Evolutionary conservation across 1,139 yeast genomes (phyloP).

Genomic region (Hyphopichia buzzinii): DNA sequence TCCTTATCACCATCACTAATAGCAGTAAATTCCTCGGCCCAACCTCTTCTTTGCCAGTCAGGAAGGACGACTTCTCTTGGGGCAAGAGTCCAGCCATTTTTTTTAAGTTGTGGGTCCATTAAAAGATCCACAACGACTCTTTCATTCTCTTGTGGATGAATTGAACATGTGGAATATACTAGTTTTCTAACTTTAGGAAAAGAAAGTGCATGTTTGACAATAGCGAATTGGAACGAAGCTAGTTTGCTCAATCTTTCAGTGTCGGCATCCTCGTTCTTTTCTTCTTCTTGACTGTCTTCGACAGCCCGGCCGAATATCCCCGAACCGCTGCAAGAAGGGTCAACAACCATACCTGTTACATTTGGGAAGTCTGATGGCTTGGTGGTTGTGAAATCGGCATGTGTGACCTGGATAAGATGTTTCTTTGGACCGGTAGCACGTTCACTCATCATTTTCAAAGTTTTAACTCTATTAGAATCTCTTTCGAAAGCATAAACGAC

Average conservation of each 20-base stretch:
- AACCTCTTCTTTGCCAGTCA: slow-evolving; percentile 82
- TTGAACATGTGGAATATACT: slow-evolving; percentile 95
- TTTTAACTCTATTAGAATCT: slow-evolving; percentile 68
- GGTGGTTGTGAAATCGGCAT: slow-evolving; percentile 77
- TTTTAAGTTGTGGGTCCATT: slow-evolving; percentile 56
- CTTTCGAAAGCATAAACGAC: slow-evolving; percentile 83
- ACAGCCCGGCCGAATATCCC: slow-evolving; percentile 89
- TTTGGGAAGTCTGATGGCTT: slow-evolving; percentile 59
- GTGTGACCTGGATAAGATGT: slow-evolving; percentile 62
- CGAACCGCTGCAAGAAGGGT: slow-evolving; percentile 97
- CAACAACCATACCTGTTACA: slow-evolving; percentile 83
- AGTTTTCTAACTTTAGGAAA: slow-evolving; percentile 76
- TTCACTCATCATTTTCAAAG: slow-evolving; percentile 73
- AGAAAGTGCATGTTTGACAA: slow-evolving; percentile 82
- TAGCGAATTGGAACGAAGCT: slow-evolving; percentile 81
- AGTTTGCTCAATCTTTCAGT: slow-evolving; percentile 65
- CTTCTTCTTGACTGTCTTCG: slow-evolving; percentile 47
- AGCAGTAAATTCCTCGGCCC: slow-evolving; percentile 59
- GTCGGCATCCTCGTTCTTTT: slow-evolving; percentile 41
- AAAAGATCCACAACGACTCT: slow-evolving; percentile 79
- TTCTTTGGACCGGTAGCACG: slow-evolving; percentile 64
- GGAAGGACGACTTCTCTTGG: slow-evolving; percentile 67
- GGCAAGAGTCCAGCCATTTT: slow-evolving; percentile 75
- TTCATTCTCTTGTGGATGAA: slow-evolving; percentile 92
- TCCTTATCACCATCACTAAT: slow-evolving; percentile 43